Conservation (phyloP, 1,284 basidiomycete genomes). For the Tilletiopsis washingtonensis region DNA sequence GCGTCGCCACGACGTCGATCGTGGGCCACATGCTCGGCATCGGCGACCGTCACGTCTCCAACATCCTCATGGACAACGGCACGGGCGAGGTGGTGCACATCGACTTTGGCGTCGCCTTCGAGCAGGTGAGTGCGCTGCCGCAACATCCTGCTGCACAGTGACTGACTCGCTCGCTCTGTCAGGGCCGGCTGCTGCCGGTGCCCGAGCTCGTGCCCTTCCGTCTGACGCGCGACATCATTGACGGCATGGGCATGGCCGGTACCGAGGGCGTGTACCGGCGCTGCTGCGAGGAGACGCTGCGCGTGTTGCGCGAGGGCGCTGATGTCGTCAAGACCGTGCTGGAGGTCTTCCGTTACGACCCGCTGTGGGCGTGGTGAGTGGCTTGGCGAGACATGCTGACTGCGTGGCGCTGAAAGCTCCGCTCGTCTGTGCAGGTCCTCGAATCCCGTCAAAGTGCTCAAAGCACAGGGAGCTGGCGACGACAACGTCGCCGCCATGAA, state of each 20-base stretch:
- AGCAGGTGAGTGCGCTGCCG: constrained; percentile 51
- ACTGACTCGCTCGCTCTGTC: background rate
- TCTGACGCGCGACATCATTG: constrained; percentile 84
- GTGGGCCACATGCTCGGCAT: constrained; percentile 87
- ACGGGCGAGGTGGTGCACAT: constrained; percentile 88
- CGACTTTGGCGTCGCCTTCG: constrained; percentile 93
- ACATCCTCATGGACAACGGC: constrained; percentile 77
- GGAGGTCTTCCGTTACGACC: constrained; percentile 95
- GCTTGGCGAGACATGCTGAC: constrained; percentile 17
- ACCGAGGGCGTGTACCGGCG: constrained; percentile 90
- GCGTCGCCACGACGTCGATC: constrained; percentile 86
- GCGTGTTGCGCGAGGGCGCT: constrained; percentile 75
- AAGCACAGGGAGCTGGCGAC: constrained; percentile 13
- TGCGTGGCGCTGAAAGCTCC: background rate
- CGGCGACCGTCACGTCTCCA: constrained; percentile 85
- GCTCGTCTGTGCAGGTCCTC: constrained; percentile 6
- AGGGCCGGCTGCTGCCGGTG: constrained; percentile 73
- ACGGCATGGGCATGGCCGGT: constrained; percentile 83
- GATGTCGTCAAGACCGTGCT: constrained; percentile 86
- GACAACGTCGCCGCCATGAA: background rate
- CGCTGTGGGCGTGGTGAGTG: constrained; percentile 74
- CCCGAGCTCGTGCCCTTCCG: constrained; percentile 92
- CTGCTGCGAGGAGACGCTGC: constrained; percentile 86
- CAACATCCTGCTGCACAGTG: background rate
- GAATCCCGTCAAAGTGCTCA: constrained; percentile 31